Percentiles rank a stretch among this genome's conserved stretches.
These are phyloP conservation scores for Hymenoscyphus occultus DNA, from an alignment of 2,329 filamentous ascomycete genomes.

Conservation along the genomic window DNA sequence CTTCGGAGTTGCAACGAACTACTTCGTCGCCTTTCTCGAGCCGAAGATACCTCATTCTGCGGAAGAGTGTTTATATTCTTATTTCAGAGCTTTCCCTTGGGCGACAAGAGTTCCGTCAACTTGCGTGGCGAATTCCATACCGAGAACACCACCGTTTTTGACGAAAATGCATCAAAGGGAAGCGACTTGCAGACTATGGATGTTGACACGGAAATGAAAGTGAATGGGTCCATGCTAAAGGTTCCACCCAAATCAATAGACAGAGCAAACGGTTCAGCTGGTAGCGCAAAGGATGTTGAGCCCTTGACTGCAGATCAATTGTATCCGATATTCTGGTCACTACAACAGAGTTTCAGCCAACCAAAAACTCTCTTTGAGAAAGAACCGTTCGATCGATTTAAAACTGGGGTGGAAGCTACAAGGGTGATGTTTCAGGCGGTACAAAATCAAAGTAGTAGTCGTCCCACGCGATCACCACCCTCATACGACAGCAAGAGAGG, in stretches of 20 bases:
- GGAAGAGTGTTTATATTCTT: constrained; percentile 97
- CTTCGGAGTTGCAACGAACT: constrained; percentile 94
- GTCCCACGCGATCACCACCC: constrained; percentile 44
- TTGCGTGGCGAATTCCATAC: constrained; percentile 92
- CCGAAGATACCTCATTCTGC: constrained; percentile 96
- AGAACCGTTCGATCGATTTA: constrained; percentile 64
- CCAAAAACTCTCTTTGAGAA: constrained; percentile 78
- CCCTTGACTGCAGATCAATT: constrained; percentile 66
- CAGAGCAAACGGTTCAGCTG: constrained; percentile 22
- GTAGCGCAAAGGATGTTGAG: constrained; percentile 46
- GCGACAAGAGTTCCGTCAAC: constrained; percentile 97
- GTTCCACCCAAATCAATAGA: constrained; percentile 23
- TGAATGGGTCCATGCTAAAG: constrained; percentile 24
- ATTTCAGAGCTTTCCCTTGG: constrained; percentile 95
- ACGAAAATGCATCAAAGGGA: constrained; percentile 48
- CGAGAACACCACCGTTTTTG: constrained; percentile 88
- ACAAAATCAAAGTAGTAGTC: constrained; percentile 46
- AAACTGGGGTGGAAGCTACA: constrained; percentile 59
- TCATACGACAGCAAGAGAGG: constrained; percentile 62
- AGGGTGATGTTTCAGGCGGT: constrained; percentile 74
- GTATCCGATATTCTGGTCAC: constrained; percentile 90
- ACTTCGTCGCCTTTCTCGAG: constrained; percentile 86
- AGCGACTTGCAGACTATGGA: constrained; percentile 59
- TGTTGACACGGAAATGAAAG: constrained; percentile 51
- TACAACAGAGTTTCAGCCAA: constrained; percentile 89